These are phyloP conservation scores for Eucalyptus polybractea DNA, from an alignment of 345 rosid genomes.

Conservation along the genomic window DNA sequence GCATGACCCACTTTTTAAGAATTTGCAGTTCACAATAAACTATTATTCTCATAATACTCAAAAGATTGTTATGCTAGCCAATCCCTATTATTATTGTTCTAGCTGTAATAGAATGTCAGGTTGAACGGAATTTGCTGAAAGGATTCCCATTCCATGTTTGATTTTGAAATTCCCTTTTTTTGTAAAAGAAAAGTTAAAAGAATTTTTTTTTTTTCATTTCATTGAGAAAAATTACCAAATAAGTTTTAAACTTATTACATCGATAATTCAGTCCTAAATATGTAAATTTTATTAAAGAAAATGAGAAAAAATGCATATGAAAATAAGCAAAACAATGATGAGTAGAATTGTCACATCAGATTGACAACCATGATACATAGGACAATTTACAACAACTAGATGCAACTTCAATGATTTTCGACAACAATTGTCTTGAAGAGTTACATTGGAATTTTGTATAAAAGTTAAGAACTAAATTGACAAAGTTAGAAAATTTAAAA, in stretches of 20 bases:
- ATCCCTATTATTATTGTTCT: too few species aligned
- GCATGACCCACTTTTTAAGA: too few species aligned
- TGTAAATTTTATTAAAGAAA: not conserved
- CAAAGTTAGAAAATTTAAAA: too few species aligned
- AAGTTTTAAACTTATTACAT: not conserved
- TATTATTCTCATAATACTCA: too few species aligned
- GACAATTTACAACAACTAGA: not conserved
- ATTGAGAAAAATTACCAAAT: not conserved
- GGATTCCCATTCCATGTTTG: too few species aligned
- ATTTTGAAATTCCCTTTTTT: not conserved
- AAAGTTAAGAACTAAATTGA: too few species aligned
- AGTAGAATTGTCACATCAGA: not conserved
- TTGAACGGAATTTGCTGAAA: too few species aligned
- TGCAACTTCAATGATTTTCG: not conserved
- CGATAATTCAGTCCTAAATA: accelerated
- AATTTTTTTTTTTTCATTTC: not conserved
- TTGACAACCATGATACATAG: not conserved
- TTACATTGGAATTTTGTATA: too few species aligned
- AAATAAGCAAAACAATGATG: not conserved
- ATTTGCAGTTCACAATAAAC: too few species aligned
- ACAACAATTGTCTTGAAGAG: not conserved
- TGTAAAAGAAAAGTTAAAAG: not conserved
- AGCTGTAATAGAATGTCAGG: accelerated
- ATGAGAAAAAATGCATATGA: too few species aligned
- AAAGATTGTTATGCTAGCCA: too few species aligned